These are phyloP conservation scores for Coniosporium apollinis DNA, from an alignment of 495 filamentous ascomycete species.

Conservation along the genomic window DNA sequence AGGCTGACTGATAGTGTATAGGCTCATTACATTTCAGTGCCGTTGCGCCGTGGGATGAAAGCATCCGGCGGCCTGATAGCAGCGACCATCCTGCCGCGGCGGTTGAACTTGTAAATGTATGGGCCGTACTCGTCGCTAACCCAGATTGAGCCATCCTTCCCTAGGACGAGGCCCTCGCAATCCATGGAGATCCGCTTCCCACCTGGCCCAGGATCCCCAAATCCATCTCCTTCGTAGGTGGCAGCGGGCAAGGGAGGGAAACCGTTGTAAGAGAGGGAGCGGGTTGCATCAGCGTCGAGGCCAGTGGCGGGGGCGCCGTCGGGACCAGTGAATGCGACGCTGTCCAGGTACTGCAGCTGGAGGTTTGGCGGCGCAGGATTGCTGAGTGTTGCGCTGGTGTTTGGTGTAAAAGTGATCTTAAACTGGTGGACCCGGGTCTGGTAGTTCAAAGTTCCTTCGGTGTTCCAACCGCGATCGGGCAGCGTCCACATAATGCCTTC, in stretches of 20 bases:
- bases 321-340: constrained; percentile 50
- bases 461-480: constrained; percentile 67
- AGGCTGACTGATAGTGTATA: no score
- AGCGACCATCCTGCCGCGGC: constrained; percentile 38
- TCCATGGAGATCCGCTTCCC: constrained; percentile 48
- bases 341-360: constrained; percentile 45
- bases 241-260: constrained; percentile 51
- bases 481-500: constrained; percentile 45
- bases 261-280: constrained; percentile 33
- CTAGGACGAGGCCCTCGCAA: constrained; percentile 53
- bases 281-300: constrained; percentile 46
- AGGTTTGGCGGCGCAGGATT: constrained; percentile 49
- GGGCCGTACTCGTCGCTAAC: constrained; percentile 69
- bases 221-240: constrained; percentile 58
- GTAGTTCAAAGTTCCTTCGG: constrained; percentile 59
- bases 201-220: constrained; percentile 43
- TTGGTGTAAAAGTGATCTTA: constrained; percentile 37
- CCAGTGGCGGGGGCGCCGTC: constrained; percentile 54
- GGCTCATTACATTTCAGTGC: constrained; percentile 24
- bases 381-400: constrained; percentile 32
- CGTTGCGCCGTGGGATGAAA: constrained; percentile 49
- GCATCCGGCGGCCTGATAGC: constrained; percentile 55
- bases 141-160: constrained; percentile 51
- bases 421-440: constrained; percentile 62
- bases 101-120: constrained; percentile 52